Evolutionary conservation across 75 land plant species (phyloP).

Genomic region (Cupressus sempervirens): DNA sequence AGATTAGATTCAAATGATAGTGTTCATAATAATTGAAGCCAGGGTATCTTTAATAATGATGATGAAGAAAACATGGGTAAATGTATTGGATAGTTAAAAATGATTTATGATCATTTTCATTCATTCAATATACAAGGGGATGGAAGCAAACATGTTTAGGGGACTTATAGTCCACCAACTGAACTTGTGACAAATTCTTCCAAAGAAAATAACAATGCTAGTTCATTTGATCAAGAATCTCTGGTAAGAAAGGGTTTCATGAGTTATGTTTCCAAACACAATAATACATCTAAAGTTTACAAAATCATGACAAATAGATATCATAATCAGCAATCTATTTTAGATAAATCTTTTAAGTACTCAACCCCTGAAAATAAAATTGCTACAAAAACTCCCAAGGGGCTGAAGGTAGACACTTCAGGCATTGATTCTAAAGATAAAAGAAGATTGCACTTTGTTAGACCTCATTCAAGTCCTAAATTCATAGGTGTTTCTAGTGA

Average conservation of each 20-base stretch:
- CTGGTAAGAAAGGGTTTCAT: neutral
- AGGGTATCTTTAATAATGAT: neutral
- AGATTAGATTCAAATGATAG: conserved; percentile 7
- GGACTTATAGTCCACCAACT: conserved; percentile 12
- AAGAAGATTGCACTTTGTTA: conserved; percentile 42
- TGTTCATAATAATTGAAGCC: neutral
- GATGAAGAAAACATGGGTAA: conserved; percentile 7
- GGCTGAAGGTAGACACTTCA: conserved; percentile 18
- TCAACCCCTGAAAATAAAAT: conserved; percentile 12
- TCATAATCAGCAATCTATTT: conserved; percentile 4
- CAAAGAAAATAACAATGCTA: conserved; percentile 12
- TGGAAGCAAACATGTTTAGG: conserved; percentile 10
- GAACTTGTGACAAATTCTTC: neutral
- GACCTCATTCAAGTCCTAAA: conserved; percentile 67
- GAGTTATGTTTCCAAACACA: conserved; percentile 4
- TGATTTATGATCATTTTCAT: neutral
- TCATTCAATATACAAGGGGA: conserved; percentile 12
- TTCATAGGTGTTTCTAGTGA: conserved; percentile 43
- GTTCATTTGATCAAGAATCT: conserved; percentile 3
- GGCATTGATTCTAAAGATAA: conserved; percentile 22
- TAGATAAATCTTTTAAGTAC: conserved; percentile 18
- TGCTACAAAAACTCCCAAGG: conserved; percentile 25
- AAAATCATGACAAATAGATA: conserved; percentile 29
- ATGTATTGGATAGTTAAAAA: neutral
- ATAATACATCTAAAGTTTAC: conserved; percentile 17